phyloP scores from a whole-genome alignment of 768 basidiomycete species.

The Tulasnella sp. region DNA sequence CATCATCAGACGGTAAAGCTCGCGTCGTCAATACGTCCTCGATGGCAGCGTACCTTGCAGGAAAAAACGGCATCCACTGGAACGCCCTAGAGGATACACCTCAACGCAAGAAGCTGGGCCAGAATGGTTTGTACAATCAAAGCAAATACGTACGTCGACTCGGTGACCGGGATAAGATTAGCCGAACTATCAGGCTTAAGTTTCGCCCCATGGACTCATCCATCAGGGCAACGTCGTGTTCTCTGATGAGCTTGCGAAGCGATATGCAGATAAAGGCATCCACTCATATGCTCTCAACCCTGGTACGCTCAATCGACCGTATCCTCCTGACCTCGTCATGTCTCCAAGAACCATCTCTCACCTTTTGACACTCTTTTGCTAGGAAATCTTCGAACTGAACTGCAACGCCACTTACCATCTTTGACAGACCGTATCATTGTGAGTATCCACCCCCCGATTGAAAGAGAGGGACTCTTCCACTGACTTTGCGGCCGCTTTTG shows the following conservation, averaged over 20 bases:
- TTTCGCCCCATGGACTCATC: too few relatives aligned
- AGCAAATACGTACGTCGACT: constrained; percentile 31
- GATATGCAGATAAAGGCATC: constrained; percentile 17
- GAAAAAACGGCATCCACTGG: constrained; percentile 24
- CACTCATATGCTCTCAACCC: constrained; percentile 20
- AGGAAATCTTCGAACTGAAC: constrained; percentile 17
- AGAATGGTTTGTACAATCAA: constrained; percentile 8
- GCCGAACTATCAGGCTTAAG: too few relatives aligned
- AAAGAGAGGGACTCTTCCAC: too few relatives aligned
- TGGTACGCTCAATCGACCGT: constrained; percentile 14
- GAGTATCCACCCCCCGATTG: neutral
- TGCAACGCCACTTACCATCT: constrained; percentile 12
- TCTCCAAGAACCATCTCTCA: too few relatives aligned
- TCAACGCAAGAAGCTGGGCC: neutral
- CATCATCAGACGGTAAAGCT: constrained; percentile 11
- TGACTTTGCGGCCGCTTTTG: neutral
- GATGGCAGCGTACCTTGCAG: neutral
- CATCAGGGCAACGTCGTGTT: constrained; percentile 20
- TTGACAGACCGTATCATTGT: constrained; percentile 10
- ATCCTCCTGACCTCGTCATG: too few relatives aligned
- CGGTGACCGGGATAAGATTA: too few relatives aligned
- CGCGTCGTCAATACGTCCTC: constrained; percentile 14
- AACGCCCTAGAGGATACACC: constrained; percentile 32
- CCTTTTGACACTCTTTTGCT: neutral
- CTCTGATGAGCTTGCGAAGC: constrained; percentile 18